Base-by-base conservation (phyloP, 495 filamentous ascomycete genomes). In the Viridothelium virens region DNA sequence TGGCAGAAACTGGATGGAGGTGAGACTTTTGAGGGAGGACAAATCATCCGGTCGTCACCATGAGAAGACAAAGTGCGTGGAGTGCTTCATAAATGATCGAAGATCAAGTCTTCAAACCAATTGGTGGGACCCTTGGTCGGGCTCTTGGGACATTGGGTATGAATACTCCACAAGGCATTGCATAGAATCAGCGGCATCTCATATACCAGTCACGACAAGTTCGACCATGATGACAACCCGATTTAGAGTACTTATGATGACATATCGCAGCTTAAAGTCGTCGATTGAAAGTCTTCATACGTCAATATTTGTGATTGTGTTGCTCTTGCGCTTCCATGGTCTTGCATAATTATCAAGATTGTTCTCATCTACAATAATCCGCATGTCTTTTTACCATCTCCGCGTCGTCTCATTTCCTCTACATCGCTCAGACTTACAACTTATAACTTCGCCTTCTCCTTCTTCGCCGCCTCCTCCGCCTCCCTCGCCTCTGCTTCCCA, bases 11-110 rank as follows among this genome's bases (percentile, higher is more conserved):
- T 99, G 65, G 95, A 97, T 75, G 84, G 83, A 10, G 90, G 90
- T 9, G 94, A 96, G 71, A 86, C 87, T 9, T 96, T 91, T 81
- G 91, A 96, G 77, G 94, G 91, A 9, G 91, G 90, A 34, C 89
- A 94, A 83, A 85, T 86, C 53, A 89, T 96, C 38, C 11, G 48
- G 48, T 53, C 48, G 16, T 2, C 2, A 25, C 48, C n/a, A 53
- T 53, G 48, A 53, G n/a, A 53, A 53, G 11, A 14, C 10, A 53
- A 16, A n/a, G 48, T 9, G 11, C n/a, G 9, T 53, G 48, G 11
- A 14, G 11, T 53, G 16, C 48, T 25, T 18, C 48, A 25, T 53
- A 14, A 53, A 14, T 53, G 48, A 44, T 44, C 14, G 48, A 9
- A 14, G 18, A 53, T 16, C 48, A 18, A 53, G 48, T 7, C 41